phyloP scores from a whole-genome alignment of 192 early-diverging fungal genomes.

The Glomus cerebriforme region DNA sequence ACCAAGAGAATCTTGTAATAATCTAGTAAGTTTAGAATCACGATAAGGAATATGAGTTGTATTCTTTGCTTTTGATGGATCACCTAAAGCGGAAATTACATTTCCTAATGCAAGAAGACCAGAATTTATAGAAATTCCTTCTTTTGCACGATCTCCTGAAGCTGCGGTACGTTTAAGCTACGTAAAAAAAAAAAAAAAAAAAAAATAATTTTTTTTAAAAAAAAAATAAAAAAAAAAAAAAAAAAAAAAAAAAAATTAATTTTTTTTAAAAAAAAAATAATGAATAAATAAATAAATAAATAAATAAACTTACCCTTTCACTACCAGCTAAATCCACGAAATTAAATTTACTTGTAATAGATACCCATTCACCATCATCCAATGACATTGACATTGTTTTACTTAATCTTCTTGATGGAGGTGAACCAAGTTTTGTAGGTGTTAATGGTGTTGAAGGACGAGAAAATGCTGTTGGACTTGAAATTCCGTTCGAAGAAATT shows the following conservation, averaged over 20 bases:
- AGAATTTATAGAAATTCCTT: conserved; percentile 97
- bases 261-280: background rate
- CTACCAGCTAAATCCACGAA: conserved; percentile 99
- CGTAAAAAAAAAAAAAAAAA: background rate
- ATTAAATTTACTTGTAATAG: conserved; percentile 87
- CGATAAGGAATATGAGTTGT: conserved; percentile 90
- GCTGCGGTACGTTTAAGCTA: conserved; percentile 89
- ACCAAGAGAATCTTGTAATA: conserved; percentile 95
- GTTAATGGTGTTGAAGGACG: conserved; percentile 28
- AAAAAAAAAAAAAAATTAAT: background rate
- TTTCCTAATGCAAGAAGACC: conserved; percentile 96
- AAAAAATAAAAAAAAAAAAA: background rate
- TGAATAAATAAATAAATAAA: background rate
- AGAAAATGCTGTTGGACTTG: conserved; percentile 28
- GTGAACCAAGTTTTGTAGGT: background rate
- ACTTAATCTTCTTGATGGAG: conserved; percentile 30
- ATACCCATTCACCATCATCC: conserved; percentile 62
- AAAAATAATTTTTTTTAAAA: background rate
- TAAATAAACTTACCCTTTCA: conserved; percentile 63
- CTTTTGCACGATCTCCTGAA: conserved; percentile 88
- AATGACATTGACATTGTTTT: too few species aligned
- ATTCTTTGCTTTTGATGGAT: conserved; percentile 56
- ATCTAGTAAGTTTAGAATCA: conserved; percentile 93
- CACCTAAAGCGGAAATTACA: conserved; percentile 96
- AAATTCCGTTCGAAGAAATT: conserved; percentile 41